Evolutionary conservation across 2,329 filamentous ascomycete species (phyloP).

Genomic region (Byssochlamys sp.): DNA sequence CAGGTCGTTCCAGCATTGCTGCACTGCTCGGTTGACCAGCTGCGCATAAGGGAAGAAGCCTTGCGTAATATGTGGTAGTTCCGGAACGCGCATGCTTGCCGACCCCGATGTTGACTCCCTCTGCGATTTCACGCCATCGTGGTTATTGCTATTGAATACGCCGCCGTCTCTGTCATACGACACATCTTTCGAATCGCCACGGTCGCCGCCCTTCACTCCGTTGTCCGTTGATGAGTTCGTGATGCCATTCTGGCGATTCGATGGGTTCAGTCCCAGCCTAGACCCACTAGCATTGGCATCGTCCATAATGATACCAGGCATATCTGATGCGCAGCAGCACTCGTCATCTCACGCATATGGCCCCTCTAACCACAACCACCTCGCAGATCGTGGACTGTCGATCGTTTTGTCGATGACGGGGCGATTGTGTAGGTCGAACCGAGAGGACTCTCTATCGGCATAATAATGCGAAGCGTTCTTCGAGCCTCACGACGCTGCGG

Average conservation of each 20-base stretch:
- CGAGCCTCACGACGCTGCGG: neutral
- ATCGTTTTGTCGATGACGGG: neutral
- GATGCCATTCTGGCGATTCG: conserved; percentile 17
- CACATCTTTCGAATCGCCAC: conserved; percentile 13
- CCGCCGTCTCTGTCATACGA: conserved; percentile 5
- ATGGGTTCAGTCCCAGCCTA: conserved; percentile 13
- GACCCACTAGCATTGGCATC: conserved; percentile 22
- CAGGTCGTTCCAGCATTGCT: conserved; percentile 72
- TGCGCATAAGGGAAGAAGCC: conserved; percentile 67
- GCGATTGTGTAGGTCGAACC: neutral
- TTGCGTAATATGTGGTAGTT: conserved; percentile 59
- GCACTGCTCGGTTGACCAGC: conserved; percentile 67
- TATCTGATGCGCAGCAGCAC: conserved; percentile 17
- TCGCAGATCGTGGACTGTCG: neutral
- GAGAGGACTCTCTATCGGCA: neutral
- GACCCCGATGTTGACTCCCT: conserved; percentile 1
- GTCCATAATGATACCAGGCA: conserved; percentile 37
- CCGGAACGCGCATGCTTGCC: conserved; percentile 34
- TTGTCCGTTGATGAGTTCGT: conserved; percentile 8
- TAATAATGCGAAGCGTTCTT: neutral
- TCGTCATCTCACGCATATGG: conserved; percentile 11
- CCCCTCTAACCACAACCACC: conserved; percentile 9
- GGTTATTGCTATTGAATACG: neutral
- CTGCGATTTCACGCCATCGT: neutral
- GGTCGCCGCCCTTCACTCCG: conserved; percentile 9